Conservation (phyloP, 2,329 filamentous ascomycete genomes). For the Hymenoscyphus infarciens region DNA sequence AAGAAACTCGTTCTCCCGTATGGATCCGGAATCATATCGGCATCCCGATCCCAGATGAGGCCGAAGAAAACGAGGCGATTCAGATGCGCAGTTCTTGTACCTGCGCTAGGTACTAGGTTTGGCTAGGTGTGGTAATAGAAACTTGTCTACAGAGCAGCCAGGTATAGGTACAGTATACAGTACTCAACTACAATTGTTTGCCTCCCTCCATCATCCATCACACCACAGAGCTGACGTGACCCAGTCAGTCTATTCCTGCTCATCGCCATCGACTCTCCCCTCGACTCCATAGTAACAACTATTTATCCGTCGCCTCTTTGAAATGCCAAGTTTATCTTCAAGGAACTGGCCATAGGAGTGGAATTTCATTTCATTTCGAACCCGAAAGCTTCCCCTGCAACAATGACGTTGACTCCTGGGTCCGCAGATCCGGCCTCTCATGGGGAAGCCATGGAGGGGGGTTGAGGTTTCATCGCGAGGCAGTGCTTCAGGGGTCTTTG, state of each 20-base stretch:
- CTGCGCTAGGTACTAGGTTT: background rate
- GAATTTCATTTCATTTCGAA: background rate
- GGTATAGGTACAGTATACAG: background rate
- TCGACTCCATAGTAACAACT: background rate
- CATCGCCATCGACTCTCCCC: background rate
- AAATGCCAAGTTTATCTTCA: background rate
- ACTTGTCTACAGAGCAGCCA: background rate
- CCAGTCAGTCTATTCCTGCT: background rate
- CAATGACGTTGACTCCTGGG: background rate
- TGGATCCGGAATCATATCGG: no score
- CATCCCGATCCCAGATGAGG: no score
- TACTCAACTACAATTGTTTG: background rate
- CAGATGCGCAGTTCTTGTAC: no score
- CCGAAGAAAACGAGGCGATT: background rate
- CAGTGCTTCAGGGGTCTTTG: background rate
- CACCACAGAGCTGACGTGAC: background rate
- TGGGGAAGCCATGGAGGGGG: background rate
- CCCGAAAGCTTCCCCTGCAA: background rate
- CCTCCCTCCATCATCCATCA: background rate
- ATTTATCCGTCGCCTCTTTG: background rate
- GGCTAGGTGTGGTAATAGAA: background rate
- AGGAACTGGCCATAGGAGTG: background rate
- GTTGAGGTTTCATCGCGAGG: constrained; percentile 1
- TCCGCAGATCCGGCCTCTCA: background rate
- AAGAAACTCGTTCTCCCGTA: no score